Conservation (phyloP, 257 asterid genomes). For the Nicotiana knightiana region DNA sequence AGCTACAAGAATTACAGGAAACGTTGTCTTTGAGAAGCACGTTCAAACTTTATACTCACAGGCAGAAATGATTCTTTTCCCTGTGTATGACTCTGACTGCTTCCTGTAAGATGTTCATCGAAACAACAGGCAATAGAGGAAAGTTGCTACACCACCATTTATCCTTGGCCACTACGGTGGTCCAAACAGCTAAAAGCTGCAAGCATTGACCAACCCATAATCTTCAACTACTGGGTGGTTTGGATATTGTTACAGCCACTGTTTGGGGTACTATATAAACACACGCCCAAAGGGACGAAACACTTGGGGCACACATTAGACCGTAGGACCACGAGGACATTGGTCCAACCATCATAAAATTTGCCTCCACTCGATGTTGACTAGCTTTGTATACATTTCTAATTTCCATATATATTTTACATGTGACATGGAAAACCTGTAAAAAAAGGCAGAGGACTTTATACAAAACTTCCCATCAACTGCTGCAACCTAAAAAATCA, state of each 20-base stretch:
- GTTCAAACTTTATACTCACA: no score
- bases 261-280: neutral
- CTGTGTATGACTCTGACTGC: neutral
- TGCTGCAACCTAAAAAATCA: neutral
- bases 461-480: neutral
- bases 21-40: no score
- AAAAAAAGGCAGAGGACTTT: neutral
- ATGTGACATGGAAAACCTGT: neutral
- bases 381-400: neutral
- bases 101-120: neutral
- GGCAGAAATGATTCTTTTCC: neutral
- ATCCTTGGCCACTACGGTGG: neutral
- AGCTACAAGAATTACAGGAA: no score
- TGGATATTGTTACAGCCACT: neutral
- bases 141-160: neutral
- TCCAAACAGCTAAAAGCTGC: neutral
- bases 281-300: neutral
- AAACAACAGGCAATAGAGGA: no score
- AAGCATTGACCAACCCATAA: neutral
- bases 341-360: neutral
- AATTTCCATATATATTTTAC: conserved; percentile 6
- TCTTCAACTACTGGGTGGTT: neutral
- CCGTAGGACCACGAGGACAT: neutral
- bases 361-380: neutral
- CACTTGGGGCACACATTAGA: neutral